These are phyloP conservation scores for Dichotomopilus funicola DNA, from an alignment of 2,329 filamentous ascomycete genomes.

Conservation along the genomic window DNA sequence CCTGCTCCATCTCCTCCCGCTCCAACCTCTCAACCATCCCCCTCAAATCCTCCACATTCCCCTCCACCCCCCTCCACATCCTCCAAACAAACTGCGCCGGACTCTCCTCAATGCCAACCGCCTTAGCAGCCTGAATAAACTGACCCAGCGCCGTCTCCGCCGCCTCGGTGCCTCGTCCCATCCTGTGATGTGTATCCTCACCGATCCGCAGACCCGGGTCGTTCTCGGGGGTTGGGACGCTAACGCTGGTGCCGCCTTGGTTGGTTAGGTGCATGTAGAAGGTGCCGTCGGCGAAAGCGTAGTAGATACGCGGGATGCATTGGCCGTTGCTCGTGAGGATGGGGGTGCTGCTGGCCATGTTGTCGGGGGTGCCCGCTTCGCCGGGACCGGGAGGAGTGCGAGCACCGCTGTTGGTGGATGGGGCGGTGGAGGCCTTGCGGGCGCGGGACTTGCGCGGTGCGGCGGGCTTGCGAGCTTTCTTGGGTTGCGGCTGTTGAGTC, in stretches of 20 bases:
- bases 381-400: neutral
- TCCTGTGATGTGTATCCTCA: neutral
- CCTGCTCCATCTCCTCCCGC: neutral
- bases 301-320: conserved; percentile 3
- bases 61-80: conserved; percentile 2
- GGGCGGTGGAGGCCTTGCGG: neutral
- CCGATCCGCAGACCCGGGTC: neutral
- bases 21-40: neutral
- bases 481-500: neutral
- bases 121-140: conserved; percentile 1
- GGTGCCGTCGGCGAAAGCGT: conserved; percentile 7
- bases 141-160: conserved; percentile 1
- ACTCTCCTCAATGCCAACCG: neutral
- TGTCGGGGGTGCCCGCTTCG: neutral
- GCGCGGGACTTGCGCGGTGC: conserved; percentile 8
- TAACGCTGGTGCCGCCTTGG: neutral
- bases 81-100: conserved; percentile 6
- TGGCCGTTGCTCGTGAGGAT: neutral
- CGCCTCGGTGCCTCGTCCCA: conserved; percentile 6
- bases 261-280: conserved; percentile 6
- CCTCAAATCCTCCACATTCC: conserved; percentile 2
- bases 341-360: neutral
- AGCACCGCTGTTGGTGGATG: neutral
- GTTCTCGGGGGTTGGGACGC: neutral
- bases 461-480: neutral